Conservation (phyloP, 495 filamentous ascomycete species). For the Neurospora terricola region DNA sequence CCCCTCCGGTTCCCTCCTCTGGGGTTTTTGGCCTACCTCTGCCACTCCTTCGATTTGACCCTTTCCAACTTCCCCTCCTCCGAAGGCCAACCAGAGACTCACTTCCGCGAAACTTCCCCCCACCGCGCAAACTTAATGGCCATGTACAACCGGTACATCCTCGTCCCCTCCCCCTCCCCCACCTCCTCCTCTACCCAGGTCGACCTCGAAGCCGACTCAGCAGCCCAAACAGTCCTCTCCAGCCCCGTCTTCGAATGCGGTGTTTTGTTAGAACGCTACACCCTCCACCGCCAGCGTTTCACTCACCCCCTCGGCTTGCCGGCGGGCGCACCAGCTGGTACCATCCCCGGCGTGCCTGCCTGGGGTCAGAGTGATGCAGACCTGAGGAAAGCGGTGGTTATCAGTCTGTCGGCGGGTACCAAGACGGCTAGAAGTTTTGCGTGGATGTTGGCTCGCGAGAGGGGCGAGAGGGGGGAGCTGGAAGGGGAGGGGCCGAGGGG, state of each 20-base stretch:
- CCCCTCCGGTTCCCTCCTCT: not conserved
- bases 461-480: not conserved
- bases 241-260: not conserved
- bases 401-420: not conserved
- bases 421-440: constrained; percentile 1
- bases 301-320: not conserved
- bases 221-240: not conserved
- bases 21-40: constrained; percentile 2
- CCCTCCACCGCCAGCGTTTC: not conserved
- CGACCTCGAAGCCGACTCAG: not conserved
- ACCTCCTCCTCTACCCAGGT: too few relatives aligned
- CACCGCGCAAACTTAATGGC: not conserved
- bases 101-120: not conserved
- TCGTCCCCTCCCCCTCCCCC: too few relatives aligned
- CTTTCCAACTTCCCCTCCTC: not conserved
- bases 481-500: not conserved
- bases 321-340: not conserved
- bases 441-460: not conserved
- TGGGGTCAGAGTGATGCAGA: not conserved
- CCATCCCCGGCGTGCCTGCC: not conserved
- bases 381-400: not conserved
- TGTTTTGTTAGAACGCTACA: not conserved
- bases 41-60: not conserved
- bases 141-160: constrained; percentile 4
- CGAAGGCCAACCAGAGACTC: not conserved